phyloP scores from a whole-genome alignment of 2,329 filamentous ascomycete genomes.

The Talaromyces sp. region DNA sequence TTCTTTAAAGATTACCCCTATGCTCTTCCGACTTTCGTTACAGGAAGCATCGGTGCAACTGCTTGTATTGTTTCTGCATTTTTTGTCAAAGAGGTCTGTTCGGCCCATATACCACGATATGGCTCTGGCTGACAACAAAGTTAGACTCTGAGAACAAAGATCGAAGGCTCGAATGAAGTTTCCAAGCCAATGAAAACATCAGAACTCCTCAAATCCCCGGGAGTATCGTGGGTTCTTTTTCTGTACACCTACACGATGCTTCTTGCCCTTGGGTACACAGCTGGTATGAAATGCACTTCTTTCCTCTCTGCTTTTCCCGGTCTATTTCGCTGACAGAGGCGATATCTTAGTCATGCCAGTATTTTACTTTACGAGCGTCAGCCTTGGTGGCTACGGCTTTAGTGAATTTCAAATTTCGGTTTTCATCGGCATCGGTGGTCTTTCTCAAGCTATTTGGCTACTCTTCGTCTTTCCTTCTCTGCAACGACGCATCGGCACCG shows the following conservation, averaged over 20 bases:
- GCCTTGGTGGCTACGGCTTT: slow-evolving; percentile 62
- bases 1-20: slow-evolving; percentile 65
- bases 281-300: slow-evolving; percentile 3
- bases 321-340: neutral
- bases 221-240: slow-evolving; percentile 61
- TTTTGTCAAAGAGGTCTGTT: slow-evolving; percentile 54
- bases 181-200: slow-evolving; percentile 3
- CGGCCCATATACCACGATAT: slow-evolving; percentile 14
- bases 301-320: neutral
- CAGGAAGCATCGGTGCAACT: slow-evolving; percentile 50
- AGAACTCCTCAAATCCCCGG: slow-evolving; percentile 56
- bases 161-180: slow-evolving; percentile 14
- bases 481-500: slow-evolving; percentile 62
- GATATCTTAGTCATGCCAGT: slow-evolving; percentile 51
- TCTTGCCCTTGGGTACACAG: slow-evolving; percentile 65
- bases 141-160: slow-evolving; percentile 24
- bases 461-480: slow-evolving; percentile 64
- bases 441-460: slow-evolving; percentile 66
- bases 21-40: slow-evolving; percentile 57
- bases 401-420: slow-evolving; percentile 58
- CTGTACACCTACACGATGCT: slow-evolving; percentile 63
- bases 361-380: slow-evolving; percentile 60
- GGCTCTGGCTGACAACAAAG: slow-evolving; percentile 5
- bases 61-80: slow-evolving; percentile 49
- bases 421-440: slow-evolving; percentile 60